Base-by-base conservation (phyloP, 768 basidiomycete species). In the Mycena chlorophos region DNA sequence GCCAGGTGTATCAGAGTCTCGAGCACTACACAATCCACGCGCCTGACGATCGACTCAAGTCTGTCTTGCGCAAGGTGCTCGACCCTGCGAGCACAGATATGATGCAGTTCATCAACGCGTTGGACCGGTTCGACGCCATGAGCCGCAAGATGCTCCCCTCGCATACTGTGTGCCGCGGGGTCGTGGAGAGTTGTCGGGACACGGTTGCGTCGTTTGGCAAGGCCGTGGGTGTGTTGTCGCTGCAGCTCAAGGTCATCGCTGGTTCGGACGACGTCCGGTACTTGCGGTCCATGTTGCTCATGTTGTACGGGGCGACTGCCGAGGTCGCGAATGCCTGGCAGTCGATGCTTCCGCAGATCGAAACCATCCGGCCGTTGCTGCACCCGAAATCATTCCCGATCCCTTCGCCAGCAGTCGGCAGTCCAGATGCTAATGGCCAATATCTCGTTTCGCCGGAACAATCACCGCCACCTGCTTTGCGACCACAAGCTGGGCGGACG, bases 241-340 rank as follows among this genome's bases (percentile, higher is more conserved):
- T 92, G 22, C 94, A 97, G 71, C 77, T 96, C 49, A 87, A 86
- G 68, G 83, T 86, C n/a, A 74, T 90, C 3, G 82, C 84, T 16
- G 78, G 81, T 20, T 77, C 81, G 34, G 89, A 91, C 55, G 93
- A 97, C 70, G 80, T 86, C n/a, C 84, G 95, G 17, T 95, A 91
- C 70, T 84, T 92, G 49, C 78, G 95, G 29, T 91, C 91, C 64
- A 83, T 98, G 67, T 72, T 96, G 28, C 72, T 97, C 53, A 87
- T 91, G 70, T 77, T 98, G 30, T 94, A 94, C 65, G 94, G 93
- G 8, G 89, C 93, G 14, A 85, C 87, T 63, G 90, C 88, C 5
- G 97, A 99, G 70, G 84, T 98, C 40, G 85, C 89, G 1, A 78
- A 79, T 59, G 87, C 94, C 4, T 99, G 97, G 97, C 82, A 81